Conservation (phyloP, 345 rosid species). For the Mercurialis annua region DNA sequence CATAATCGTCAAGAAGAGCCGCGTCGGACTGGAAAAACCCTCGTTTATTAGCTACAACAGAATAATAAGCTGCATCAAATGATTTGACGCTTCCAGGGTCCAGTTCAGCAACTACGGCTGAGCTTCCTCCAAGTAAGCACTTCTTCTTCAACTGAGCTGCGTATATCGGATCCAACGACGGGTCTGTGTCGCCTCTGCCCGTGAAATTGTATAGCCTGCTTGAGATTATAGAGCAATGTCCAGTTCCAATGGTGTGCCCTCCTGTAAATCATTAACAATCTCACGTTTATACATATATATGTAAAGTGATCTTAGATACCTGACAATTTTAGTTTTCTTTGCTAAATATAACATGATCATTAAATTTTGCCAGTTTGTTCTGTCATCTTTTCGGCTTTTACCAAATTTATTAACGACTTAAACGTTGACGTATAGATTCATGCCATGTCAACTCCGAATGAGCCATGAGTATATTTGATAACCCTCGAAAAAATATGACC, state of each 20-base stretch:
- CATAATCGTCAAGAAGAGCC: constrained; percentile 44
- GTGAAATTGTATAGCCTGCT: constrained; percentile 56
- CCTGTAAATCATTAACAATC: too few species aligned
- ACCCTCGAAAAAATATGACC: too few species aligned
- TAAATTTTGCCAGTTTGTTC: too few species aligned
- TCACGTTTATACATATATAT: too few species aligned
- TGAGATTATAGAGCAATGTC: constrained; percentile 34
- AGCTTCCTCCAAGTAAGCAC: constrained; percentile 41
- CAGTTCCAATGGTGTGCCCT: constrained; percentile 61
- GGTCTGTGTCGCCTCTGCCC: constrained; percentile 56
- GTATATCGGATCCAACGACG: constrained; percentile 48
- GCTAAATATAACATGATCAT: too few species aligned
- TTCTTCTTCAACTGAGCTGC: constrained; percentile 37
- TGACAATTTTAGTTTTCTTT: too few species aligned
- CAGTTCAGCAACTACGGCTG: constrained; percentile 39
- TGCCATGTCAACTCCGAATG: too few species aligned
- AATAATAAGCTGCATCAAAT: constrained; percentile 49
- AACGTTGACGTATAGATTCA: too few species aligned
- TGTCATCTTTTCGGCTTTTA: too few species aligned
- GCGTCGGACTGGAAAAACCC: constrained; percentile 66
- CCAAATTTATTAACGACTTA: too few species aligned
- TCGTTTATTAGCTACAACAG: constrained; percentile 38
- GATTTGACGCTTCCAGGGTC: constrained; percentile 58
- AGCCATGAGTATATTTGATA: too few species aligned
- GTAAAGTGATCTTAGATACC: too few species aligned